Percentiles rank a stretch among this genome's conserved stretches.
Conservation (phyloP, 768 basidiomycete species). For the Pulveroboletus sp. region DNA sequence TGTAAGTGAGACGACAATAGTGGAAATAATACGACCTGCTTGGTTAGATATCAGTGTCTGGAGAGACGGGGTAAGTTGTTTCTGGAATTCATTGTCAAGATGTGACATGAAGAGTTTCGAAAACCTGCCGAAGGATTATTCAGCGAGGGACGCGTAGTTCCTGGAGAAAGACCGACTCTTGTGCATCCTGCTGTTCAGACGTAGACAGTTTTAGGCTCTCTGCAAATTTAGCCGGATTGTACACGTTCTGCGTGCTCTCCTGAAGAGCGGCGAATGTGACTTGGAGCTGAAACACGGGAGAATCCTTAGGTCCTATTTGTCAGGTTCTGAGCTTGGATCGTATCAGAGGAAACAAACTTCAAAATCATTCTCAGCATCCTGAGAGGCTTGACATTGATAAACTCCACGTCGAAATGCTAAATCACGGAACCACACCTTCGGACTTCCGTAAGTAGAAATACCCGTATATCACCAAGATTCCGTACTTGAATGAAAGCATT, state of each 20-base stretch:
- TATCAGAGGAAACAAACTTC: constrained; percentile 34
- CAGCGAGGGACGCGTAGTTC: constrained; percentile 1
- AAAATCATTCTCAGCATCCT: constrained; percentile 41
- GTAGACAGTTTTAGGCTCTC: constrained; percentile 78
- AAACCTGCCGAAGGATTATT: constrained; percentile 49
- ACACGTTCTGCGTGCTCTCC: constrained; percentile 59
- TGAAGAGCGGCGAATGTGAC: constrained; percentile 85
- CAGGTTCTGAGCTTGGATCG: neutral
- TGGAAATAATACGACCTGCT: constrained; percentile 35
- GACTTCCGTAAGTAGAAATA: constrained; percentile 3
- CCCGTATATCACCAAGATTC: neutral
- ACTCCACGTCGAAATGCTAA: constrained; percentile 76
- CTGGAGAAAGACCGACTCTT: constrained; percentile 61
- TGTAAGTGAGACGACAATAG: constrained; percentile 1
- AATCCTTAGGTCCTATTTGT: constrained; percentile 44
- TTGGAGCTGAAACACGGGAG: constrained; percentile 74
- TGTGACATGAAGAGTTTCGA: constrained; percentile 93
- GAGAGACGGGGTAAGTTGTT: constrained; percentile 61
- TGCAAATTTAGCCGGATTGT: constrained; percentile 81
- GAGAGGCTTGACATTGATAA: constrained; percentile 64
- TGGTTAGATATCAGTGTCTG: constrained; percentile 70
- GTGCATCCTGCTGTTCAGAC: constrained; percentile 93
- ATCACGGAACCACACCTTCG: constrained; percentile 89
- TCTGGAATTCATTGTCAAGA: constrained; percentile 81
- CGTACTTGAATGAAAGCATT: constrained; percentile 88